Base-by-base conservation (phyloP, 495 filamentous ascomycete species). In the Neurospora sp. region DNA sequence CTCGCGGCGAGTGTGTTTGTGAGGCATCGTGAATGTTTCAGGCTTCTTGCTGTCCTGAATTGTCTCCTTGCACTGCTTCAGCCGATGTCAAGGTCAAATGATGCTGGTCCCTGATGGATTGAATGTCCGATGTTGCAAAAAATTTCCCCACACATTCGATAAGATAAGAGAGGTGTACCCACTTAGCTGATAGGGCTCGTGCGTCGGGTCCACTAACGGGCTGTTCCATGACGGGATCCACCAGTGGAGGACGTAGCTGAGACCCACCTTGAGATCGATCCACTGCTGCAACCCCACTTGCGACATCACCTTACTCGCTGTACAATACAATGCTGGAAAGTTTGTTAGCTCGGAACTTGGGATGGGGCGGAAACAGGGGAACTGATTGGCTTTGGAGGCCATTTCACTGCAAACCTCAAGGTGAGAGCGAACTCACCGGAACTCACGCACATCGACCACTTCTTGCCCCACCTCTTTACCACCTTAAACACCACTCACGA, bases 1-100 rank as follows among this genome's bases (percentile, higher is more conserved):
- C 73, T 88, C 80, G 78, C 80, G 88, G 78, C 85, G 86, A 69
- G 91, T 93, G 80, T 96, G 92, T 81, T 95, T 96, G 85, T 94
- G 92, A 83, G 93, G 93, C 93, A 96, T 96, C 48, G 73, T 78
- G 73, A 42, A 35, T 54, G 31, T 46, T 7, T 31, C 11, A 27
- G 39, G 70, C 27, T 69, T 71, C 39, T 69, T 71, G 70, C 54
- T 39, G 9, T 70, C 71, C 69, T 73, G 70, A 72, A 72, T 48
- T 72, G 70, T 71, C 41, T 38, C 8, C 69, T 27, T 20, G 69
- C 69, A 16, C 10, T 70, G 69, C 69, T 38, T 41, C 35, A 44
- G 69, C 69, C 35, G 23, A 20, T 20, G 59, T 70, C 35, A 70
- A 27, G 35, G 23, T 35, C 27, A 44, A 20, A 70, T 39, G 44